A percentile compares a stretch with the other conserved stretches of the same genome.
Conservation (phyloP, 2,329 filamentous ascomycete genomes). For the Colletotrichum cereale region DNA sequence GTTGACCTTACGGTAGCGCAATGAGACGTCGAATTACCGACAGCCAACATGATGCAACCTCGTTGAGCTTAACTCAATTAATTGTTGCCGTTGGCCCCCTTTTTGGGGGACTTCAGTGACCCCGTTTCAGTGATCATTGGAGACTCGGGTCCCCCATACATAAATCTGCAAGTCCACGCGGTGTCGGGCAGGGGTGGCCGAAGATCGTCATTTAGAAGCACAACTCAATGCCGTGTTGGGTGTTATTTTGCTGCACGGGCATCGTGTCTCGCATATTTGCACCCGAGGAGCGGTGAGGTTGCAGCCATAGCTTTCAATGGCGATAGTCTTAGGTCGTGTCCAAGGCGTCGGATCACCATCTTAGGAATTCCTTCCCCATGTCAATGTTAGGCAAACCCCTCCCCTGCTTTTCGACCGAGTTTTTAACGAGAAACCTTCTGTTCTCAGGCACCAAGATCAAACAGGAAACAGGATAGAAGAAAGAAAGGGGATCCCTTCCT, state of each 20-base stretch:
- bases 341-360: neutral
- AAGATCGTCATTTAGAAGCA: constrained; percentile 29
- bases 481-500: neutral
- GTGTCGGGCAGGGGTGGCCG: neutral
- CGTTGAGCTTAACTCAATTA: neutral
- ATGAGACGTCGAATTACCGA: neutral
- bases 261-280: neutral
- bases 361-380: neutral
- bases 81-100: neutral
- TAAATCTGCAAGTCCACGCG: constrained; percentile 18
- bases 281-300: neutral
- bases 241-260: neutral
- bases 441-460: neutral
- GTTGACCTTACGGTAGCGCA: neutral
- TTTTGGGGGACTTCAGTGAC: constrained; percentile 2
- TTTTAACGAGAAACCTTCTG: too few species aligned
- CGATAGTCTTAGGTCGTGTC: neutral
- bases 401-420: neutral
- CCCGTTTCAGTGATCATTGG: neutral
- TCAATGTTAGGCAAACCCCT: too few species aligned
- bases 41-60: neutral
- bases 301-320: neutral
- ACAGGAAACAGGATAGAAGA: too few species aligned
- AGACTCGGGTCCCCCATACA: neutral
- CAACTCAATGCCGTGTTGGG: neutral